A percentile compares a stretch with the other conserved stretches of the same genome.
Evolutionary conservation across 805 yeast species (phyloP).

Genomic region (Ogataea trehaloabstinens): DNA sequence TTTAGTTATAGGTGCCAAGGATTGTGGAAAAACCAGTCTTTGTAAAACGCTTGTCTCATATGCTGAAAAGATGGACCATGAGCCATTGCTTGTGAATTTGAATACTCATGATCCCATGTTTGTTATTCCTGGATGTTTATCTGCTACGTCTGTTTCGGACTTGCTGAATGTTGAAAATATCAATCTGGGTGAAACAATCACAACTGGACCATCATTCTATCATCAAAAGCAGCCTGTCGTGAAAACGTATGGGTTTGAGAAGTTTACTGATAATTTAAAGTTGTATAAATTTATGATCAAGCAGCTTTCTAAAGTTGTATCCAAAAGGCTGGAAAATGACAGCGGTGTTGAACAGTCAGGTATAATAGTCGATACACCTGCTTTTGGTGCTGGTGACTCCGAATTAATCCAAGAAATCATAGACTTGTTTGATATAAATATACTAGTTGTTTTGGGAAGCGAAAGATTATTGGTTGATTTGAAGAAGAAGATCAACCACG

Average conservation of each 20-base stretch:
- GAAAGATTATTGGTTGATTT: constrained; percentile 68
- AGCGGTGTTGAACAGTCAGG: constrained; percentile 47
- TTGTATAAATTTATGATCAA: constrained; percentile 50
- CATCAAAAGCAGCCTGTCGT: constrained; percentile 92
- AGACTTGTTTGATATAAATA: constrained; percentile 54
- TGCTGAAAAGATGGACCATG: constrained; percentile 64
- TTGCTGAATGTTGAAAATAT: constrained; percentile 68
- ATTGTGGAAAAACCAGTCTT: constrained; percentile 77
- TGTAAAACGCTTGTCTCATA: constrained; percentile 70
- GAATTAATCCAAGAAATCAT: constrained; percentile 55
- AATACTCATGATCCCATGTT: constrained; percentile 61
- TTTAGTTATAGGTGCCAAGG: constrained; percentile 67
- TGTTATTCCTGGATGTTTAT: constrained; percentile 73
- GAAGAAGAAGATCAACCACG: constrained; percentile 43
- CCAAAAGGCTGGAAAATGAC: constrained; percentile 52
- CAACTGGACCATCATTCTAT: constrained; percentile 71
- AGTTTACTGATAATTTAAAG: constrained; percentile 52
- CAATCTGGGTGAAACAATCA: constrained; percentile 74
- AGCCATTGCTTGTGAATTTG: constrained; percentile 73
- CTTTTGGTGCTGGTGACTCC: constrained; percentile 49
- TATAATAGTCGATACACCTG: constrained; percentile 71
- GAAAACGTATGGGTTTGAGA: constrained; percentile 71
- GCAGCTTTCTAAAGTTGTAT: constrained; percentile 37
- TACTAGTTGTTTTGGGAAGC: constrained; percentile 70
- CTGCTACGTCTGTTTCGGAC: constrained; percentile 83